Base-by-base conservation (phyloP, 306 rosid species). In the Quercus variabilis region DNA sequence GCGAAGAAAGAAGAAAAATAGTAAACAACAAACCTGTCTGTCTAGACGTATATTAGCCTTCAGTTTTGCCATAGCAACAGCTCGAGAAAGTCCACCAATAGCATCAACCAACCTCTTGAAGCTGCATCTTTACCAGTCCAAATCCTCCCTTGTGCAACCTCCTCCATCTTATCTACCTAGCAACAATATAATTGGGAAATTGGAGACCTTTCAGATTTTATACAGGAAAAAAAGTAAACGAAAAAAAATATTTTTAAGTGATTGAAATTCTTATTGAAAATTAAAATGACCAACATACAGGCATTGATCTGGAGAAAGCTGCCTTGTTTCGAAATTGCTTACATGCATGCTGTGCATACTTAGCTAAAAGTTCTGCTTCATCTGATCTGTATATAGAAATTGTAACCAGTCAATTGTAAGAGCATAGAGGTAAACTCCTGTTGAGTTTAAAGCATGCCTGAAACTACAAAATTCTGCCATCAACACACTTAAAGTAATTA, bases 81-180 rank as follows among this genome's bases (percentile, higher is more conserved):
- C 99, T 23, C 93, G 88, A 70, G 98, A 92, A 78, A 95, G 83
- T 20, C 99, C 99, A 62, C 99, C 98, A 25, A 92, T 81, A 26
- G 99, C 99, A 83, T 92, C 99, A 41, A 95, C 89, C 78, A 95
- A 77, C 99, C 97, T 33, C 43, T 85, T 4, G 91, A 90, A 65
- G 86, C 94, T 57, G 98, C 98, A 31, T 92, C 98, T 60, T 87
- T 87, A 73, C 98, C 97, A 0, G 94, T 83, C 99, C 99, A 92
- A 76, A 95, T 89, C 83, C 99, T 90, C 67, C 99, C 99, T 76
- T 92, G 97, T 55, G 99, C 99, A 77, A 95, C 88, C 85, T 88
- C 92, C 82, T 95, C 97, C 98, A 92, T 95, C 82, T 91, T 85
- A 74, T 92, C 99, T 65, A 91, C 93, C 99, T 95, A 74, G 75